Percentiles rank a stretch among this genome's conserved stretches.
phyloP scores from a whole-genome alignment of 2,329 filamentous ascomycete genomes.

The Alternaria tenuissima region DNA sequence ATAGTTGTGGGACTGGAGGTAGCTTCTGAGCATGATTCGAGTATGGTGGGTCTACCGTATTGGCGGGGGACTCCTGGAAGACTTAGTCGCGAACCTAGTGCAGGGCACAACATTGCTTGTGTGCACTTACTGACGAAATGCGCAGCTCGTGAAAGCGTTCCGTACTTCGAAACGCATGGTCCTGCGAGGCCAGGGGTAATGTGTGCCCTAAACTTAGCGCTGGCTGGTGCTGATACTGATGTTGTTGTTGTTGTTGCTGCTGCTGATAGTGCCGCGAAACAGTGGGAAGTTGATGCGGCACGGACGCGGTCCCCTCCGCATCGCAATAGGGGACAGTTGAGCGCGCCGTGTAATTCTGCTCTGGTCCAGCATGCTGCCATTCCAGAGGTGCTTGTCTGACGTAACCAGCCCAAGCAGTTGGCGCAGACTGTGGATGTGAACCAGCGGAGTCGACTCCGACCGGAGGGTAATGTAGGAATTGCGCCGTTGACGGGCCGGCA shows the following conservation, averaged over 20 bases:
- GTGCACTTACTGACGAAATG: constrained; percentile 33
- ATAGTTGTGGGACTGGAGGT: constrained; percentile 31
- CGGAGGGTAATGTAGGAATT: constrained; percentile 37
- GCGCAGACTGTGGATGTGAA: constrained; percentile 22
- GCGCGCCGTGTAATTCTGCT: constrained; percentile 28
- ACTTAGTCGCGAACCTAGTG: constrained; percentile 31
- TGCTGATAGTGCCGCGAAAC: constrained; percentile 26
- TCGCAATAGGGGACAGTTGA: constrained; percentile 29
- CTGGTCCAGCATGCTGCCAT: constrained; percentile 28
- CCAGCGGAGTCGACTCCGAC: constrained; percentile 36
- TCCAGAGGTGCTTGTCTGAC: constrained; percentile 23
- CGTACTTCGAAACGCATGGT: constrained; percentile 19
- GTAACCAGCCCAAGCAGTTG: constrained; percentile 33
- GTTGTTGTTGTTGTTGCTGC: background rate
- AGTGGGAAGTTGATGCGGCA: constrained; percentile 17
- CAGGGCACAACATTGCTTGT: constrained; percentile 12
- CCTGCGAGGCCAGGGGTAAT: constrained; percentile 18
- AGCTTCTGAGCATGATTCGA: constrained; percentile 28
- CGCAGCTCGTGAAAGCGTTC: constrained; percentile 31
- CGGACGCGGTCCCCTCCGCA: constrained; percentile 21
- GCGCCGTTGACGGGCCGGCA: constrained; percentile 32
- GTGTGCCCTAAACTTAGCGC: constrained; percentile 5
- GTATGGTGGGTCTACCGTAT: constrained; percentile 34
- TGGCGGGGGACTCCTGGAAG: constrained; percentile 30
- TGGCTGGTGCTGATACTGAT: constrained; percentile 18